Evolutionary conservation across 345 rosid genomes (phyloP).

Genomic region (sweet orange (Citrus sinensis)): DNA sequence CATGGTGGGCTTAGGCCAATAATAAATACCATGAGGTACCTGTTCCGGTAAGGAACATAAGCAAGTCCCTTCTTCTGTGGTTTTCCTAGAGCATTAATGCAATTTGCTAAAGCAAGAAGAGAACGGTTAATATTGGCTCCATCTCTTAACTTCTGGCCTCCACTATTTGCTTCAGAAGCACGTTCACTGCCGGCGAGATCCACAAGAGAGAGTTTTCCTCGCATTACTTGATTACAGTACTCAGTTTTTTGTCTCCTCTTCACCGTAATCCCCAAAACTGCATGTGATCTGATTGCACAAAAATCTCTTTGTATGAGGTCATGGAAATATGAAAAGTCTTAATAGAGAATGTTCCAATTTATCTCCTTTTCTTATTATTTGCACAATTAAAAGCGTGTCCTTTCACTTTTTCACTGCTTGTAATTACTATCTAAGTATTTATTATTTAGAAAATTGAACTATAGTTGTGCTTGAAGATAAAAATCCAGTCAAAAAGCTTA

Average conservation of each 20-base stretch:
- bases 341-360: background rate
- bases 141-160: constrained; percentile 91
- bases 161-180: constrained; percentile 89
- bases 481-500: background rate
- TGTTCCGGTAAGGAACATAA: constrained; percentile 94
- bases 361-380: background rate
- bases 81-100: constrained; percentile 92
- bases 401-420: background rate
- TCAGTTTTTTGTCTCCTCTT: constrained; percentile 75
- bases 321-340: background rate
- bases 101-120: constrained; percentile 91
- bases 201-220: constrained; percentile 94
- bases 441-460: background rate
- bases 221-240: constrained; percentile 68
- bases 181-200: constrained; percentile 99
- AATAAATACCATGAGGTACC: constrained; percentile 36
- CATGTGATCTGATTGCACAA: constrained; percentile 67
- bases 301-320: constrained; percentile 12
- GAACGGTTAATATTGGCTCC: constrained; percentile 94
- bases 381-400: background rate
- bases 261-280: constrained; percentile 84
- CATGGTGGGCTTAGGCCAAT: background rate
- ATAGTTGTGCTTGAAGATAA: background rate
- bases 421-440: background rate
- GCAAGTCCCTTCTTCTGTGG: constrained; percentile 97